phyloP scores from a whole-genome alignment of 106 monocot genomes.

The Vanilla planifolia region DNA sequence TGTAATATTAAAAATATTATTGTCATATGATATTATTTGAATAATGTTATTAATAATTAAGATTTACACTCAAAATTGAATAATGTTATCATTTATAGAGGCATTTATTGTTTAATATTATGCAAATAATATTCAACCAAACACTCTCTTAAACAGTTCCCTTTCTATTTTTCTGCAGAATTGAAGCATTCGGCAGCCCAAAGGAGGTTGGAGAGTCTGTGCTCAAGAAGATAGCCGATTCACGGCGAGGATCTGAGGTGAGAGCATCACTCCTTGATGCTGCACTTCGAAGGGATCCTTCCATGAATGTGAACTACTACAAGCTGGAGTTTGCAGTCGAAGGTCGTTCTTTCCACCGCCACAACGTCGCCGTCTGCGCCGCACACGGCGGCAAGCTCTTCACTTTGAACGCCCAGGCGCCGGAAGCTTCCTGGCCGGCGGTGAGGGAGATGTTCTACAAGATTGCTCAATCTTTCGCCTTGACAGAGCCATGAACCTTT shows the following conservation, averaged over 20 bases:
- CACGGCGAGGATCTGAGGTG: conserved; percentile 32
- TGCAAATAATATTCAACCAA: neutral
- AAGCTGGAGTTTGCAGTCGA: conserved; percentile 77
- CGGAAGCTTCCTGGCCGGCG: conserved; percentile 53
- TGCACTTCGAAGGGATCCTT: conserved; percentile 31
- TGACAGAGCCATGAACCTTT: conserved; percentile 24
- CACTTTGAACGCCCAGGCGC: conserved; percentile 86
- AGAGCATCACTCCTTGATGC: conserved; percentile 52
- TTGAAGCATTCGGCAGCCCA: conserved; percentile 79
- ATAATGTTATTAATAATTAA: too few relatives aligned
- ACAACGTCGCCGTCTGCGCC: conserved; percentile 72
- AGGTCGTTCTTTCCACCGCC: conserved; percentile 52
- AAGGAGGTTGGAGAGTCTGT: conserved; percentile 75
- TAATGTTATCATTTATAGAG: too few relatives aligned
- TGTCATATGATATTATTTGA: too few relatives aligned
- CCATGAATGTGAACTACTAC: conserved; percentile 54
- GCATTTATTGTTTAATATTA: too few relatives aligned
- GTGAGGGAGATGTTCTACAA: conserved; percentile 39
- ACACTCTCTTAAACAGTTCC: neutral
- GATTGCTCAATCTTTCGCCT: conserved; percentile 77
- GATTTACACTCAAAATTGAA: too few relatives aligned
- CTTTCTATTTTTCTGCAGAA: conserved; percentile 21
- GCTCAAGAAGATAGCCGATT: conserved; percentile 48
- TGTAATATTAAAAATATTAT: too few relatives aligned
- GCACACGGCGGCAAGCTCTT: conserved; percentile 46